Evolutionary conservation across 1,284 basidiomycete genomes (phyloP).

Genomic region (Exsudoporus floridanus): DNA sequence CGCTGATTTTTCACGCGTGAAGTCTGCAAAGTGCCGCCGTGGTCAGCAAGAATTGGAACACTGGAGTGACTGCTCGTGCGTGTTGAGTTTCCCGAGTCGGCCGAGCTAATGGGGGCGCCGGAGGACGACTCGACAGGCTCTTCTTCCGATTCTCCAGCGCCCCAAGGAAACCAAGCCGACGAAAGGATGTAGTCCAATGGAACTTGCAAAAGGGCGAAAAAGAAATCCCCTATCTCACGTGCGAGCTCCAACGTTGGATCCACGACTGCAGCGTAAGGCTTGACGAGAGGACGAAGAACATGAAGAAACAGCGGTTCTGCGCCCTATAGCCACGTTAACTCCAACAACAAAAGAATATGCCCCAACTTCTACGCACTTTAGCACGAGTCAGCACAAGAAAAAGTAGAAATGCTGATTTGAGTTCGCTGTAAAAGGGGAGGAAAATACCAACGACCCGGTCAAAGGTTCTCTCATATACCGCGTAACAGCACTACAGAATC

Average conservation of each 20-base stretch:
- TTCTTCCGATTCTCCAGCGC: slow-evolving; percentile 12
- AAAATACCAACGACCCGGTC: slow-evolving; percentile 66
- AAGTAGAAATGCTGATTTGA: slow-evolving; percentile 66
- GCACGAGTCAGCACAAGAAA: slow-evolving; percentile 75
- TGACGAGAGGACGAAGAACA: slow-evolving; percentile 66
- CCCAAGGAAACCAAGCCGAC: slow-evolving; percentile 41
- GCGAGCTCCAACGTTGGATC: slow-evolving; percentile 59
- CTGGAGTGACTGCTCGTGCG: slow-evolving; percentile 7
- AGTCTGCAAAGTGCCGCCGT: slow-evolving; percentile 5
- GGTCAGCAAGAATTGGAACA: slow-evolving; percentile 14
- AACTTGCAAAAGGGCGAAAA: slow-evolving; percentile 53
- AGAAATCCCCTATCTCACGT: slow-evolving; percentile 61
- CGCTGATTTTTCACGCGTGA: slow-evolving; percentile 10
- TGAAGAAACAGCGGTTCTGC: slow-evolving; percentile 78
- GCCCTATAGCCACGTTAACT: slow-evolving; percentile 47
- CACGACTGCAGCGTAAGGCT: slow-evolving; percentile 62
- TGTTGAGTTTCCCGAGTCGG: slow-evolving; percentile 3
- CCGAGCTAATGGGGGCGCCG: neutral
- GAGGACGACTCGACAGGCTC: slow-evolving; percentile 12
- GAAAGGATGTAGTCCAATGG: slow-evolving; percentile 49
- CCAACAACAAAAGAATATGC: slow-evolving; percentile 1
- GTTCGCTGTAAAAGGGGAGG: slow-evolving; percentile 76
- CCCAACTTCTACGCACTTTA: slow-evolving; percentile 49
- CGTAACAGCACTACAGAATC: slow-evolving; percentile 55
- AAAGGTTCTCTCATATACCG: slow-evolving; percentile 59